These are phyloP conservation scores for Gliomastix tumulicola DNA, from an alignment of 2,329 filamentous ascomycete genomes.

Conservation along the genomic window DNA sequence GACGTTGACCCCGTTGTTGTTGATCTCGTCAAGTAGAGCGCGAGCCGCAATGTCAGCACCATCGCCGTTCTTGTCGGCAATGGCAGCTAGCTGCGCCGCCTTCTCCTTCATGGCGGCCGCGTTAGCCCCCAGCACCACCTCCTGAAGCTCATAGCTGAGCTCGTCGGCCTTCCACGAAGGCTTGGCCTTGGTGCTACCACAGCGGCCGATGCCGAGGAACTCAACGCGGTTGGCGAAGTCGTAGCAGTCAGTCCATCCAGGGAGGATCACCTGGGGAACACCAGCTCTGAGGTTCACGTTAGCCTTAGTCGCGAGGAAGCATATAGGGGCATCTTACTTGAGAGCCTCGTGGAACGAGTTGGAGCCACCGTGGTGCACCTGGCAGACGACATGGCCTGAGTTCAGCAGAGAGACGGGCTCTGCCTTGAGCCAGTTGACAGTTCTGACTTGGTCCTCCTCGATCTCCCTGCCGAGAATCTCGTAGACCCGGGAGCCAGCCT, in stretches of 20 bases:
- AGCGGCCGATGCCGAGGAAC: conserved; percentile 30
- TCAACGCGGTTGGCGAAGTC: conserved; percentile 37
- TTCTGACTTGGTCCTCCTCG: conserved; percentile 20
- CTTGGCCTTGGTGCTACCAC: conserved; percentile 10
- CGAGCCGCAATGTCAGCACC: too few species aligned
- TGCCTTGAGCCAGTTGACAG: conserved; percentile 30
- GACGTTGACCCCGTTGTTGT: too few species aligned
- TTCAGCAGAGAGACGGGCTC: conserved; percentile 28
- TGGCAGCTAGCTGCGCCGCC: conserved; percentile 4
- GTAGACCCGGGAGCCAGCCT: conserved; percentile 8
- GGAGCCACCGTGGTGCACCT: conserved; percentile 38
- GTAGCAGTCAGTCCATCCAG: conserved; percentile 37
- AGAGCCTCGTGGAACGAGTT: conserved; percentile 32
- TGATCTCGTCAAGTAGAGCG: too few species aligned
- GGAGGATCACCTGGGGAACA: conserved; percentile 35
- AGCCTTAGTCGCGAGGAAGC: too few species aligned
- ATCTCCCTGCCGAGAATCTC: conserved; percentile 15
- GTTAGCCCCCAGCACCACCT: conserved; percentile 8
- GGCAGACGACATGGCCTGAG: conserved; percentile 27
- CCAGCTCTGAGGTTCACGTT: too few species aligned
- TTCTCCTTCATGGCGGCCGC: conserved; percentile 5
- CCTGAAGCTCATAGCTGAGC: conserved; percentile 8
- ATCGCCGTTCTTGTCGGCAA: conserved; percentile 8
- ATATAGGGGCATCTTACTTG: conserved; percentile 18
- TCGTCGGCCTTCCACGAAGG: conserved; percentile 11